phyloP scores from a whole-genome alignment of 306 rosid genomes.

The Cucumis hystrix region DNA sequence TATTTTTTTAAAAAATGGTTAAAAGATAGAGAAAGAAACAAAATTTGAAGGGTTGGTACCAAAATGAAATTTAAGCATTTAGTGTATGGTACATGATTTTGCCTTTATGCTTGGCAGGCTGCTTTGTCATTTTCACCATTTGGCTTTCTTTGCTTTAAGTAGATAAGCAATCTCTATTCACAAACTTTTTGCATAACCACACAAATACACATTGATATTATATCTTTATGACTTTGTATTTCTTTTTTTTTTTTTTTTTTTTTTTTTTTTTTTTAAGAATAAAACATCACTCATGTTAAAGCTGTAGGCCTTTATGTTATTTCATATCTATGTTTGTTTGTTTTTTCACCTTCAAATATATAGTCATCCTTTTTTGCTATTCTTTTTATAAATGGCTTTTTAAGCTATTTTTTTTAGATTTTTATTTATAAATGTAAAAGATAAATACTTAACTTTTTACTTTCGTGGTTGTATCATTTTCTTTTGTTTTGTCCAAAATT shows the following conservation, averaged over 20 bases:
- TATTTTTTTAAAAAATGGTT: no score
- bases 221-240: neutral
- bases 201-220: neutral
- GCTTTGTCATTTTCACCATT: slow-evolving; percentile 50
- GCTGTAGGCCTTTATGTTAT: neutral
- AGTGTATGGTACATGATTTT: neutral
- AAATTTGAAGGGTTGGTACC: neutral
- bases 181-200: slow-evolving; percentile 11
- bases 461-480: neutral
- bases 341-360: neutral
- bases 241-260: neutral
- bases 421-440: neutral
- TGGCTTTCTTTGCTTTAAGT: slow-evolving; percentile 30
- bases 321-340: neutral
- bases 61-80: neutral
- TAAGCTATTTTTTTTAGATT: neutral
- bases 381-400: neutral
- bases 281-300: neutral
- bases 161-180: slow-evolving; percentile 39
- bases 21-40: neutral
- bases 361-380: neutral
- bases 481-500: neutral
- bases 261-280: neutral
- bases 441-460: neutral
- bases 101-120: slow-evolving; percentile 12